Evolutionary conservation across 768 basidiomycete genomes (phyloP).

Genomic region (Naematelia aurantialba): DNA sequence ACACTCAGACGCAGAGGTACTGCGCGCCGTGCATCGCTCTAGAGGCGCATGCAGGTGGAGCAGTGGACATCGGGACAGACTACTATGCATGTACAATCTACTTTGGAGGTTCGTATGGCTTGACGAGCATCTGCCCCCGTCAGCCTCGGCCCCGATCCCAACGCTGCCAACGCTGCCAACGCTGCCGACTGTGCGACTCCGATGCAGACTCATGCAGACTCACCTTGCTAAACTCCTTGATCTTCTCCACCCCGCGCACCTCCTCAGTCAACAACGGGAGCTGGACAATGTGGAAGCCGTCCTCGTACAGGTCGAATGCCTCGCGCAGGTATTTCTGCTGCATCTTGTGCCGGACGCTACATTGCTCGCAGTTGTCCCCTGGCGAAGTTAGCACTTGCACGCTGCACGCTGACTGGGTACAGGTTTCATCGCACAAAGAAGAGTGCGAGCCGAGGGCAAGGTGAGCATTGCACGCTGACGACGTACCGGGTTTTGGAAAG

Average conservation of each 20-base stretch:
- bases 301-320: slow-evolving; percentile 94
- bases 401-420: neutral
- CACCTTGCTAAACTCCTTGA: slow-evolving; percentile 78
- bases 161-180: too few relatives aligned
- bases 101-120: slow-evolving; percentile 25
- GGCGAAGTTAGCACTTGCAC: slow-evolving; percentile 12
- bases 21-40: too few relatives aligned
- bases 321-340: slow-evolving; percentile 96
- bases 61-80: neutral
- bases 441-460: too few relatives aligned
- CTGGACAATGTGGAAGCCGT: slow-evolving; percentile 95
- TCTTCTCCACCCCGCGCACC: slow-evolving; percentile 89
- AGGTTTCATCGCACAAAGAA: too few relatives aligned
- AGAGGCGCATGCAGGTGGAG: too few relatives aligned
- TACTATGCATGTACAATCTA: slow-evolving; percentile 8
- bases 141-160: neutral
- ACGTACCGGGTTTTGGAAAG: slow-evolving; percentile 82
- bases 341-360: slow-evolving; percentile 90
- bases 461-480: too few relatives aligned
- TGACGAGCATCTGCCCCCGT: slow-evolving; percentile 24
- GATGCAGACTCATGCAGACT: slow-evolving; percentile 7
- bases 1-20: too few relatives aligned
- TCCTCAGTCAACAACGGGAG: slow-evolving; percentile 94
- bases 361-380: slow-evolving; percentile 95
- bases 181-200: too few relatives aligned